Evolutionary conservation across 2,329 filamentous ascomycete species (phyloP), one percentile per base, ranked within the genome.

Genomic region (Domatiomyces globalis): DNA sequence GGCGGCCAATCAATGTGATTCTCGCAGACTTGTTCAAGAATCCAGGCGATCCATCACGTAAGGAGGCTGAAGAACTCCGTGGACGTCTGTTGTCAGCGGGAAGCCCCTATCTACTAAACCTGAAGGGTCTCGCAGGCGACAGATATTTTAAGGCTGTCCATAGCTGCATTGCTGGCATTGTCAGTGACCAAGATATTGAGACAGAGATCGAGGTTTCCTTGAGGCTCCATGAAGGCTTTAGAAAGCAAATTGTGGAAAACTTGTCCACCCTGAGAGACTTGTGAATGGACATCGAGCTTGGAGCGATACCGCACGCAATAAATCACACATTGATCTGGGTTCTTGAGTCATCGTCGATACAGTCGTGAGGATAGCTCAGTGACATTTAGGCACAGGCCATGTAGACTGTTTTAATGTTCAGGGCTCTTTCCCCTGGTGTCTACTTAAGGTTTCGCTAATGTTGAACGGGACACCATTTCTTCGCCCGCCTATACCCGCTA

Each of bases 121-220:
- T 48, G 15, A 18, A 27, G 27, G 46, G 46, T 5, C 10, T 48
- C 20, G 46, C 36, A n/a, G 46, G 46, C 18, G 46, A 48, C 18
- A 18, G 46, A 29, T 48, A 48, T 48, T 27, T 29, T 29, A 6
- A 18, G 22, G 46, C 46, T 18, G 46, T 33, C 4, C 20, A 5
- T 33, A 48, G 46, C 27, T 48, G 46, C 46, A 27, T 48, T 12
- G 20, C 20, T 7, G 44, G 44, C 25, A n/a, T 48, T 33, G 29
- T 48, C 18, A 4, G 20, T 48, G 46, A 39, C 9, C 17, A 48
- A 20, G 29, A 39, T n/a, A 29, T 29, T 5, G 46, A 48, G 29
- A 27, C 18, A 15, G 27, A 27, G 17, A 48, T 48, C 27, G 46
- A 48, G 18, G 46, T 48, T n/a, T 29, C 20, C 12, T 18, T 39